Evolutionary conservation across 768 basidiomycete species (phyloP).

Genomic region (Galerina marginata): DNA sequence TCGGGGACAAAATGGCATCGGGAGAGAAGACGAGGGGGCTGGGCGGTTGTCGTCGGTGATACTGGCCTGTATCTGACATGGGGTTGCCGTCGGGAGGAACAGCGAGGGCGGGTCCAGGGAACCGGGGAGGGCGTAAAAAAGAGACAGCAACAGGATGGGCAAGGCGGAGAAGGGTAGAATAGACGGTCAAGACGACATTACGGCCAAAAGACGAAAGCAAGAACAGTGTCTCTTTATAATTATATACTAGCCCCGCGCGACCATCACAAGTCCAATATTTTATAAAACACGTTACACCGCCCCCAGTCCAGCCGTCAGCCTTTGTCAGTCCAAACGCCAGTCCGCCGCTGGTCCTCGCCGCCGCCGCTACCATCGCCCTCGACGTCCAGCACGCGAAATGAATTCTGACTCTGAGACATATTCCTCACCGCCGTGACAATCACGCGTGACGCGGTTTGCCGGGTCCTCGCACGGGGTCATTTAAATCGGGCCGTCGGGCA

Average conservation of each 20-base stretch:
- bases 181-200: constrained; percentile 32
- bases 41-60: constrained; percentile 66
- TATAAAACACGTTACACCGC: background rate
- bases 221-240: background rate
- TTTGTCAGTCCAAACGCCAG: too few species aligned
- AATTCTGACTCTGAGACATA: too few species aligned
- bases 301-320: too few species aligned
- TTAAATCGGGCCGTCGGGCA: constrained; percentile 17
- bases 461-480: constrained; percentile 24
- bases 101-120: constrained; percentile 21
- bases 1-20: constrained; percentile 62
- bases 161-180: constrained; percentile 23
- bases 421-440: background rate
- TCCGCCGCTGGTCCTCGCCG: too few species aligned
- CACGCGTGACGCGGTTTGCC: constrained; percentile 18
- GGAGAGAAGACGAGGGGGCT: constrained; percentile 82
- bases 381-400: background rate
- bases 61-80: constrained; percentile 57
- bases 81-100: constrained; percentile 19
- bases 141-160: constrained; percentile 25
- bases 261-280: background rate
- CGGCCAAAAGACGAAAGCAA: constrained; percentile 8
- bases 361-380: background rate
- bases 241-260: background rate
- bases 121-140: constrained; percentile 17